phyloP scores from a whole-genome alignment of 2,329 filamentous ascomycete species.

The Colletotrichum filicis region DNA sequence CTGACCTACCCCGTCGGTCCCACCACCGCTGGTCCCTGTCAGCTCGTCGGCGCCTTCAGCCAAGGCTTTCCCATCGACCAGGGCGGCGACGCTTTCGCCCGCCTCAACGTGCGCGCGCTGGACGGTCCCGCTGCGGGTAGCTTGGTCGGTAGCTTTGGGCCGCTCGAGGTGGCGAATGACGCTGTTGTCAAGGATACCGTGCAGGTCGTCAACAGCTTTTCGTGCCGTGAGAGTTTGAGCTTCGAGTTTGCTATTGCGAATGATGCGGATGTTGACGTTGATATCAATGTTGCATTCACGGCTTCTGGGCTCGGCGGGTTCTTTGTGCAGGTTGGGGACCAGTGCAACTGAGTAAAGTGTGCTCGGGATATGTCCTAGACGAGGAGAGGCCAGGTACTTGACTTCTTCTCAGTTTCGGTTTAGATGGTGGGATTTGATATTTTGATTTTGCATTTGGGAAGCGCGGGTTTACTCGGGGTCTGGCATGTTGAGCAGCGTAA shows the following conservation, averaged over 20 bases:
- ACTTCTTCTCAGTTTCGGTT: neutral
- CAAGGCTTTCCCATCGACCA: slow-evolving; percentile 25
- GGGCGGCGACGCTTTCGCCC: slow-evolving; percentile 15
- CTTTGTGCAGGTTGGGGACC: slow-evolving; percentile 27
- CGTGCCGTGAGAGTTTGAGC: neutral
- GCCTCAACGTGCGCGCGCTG: slow-evolving; percentile 22
- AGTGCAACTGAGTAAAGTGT: slow-evolving; percentile 2
- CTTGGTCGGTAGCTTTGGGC: slow-evolving; percentile 25
- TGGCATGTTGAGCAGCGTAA: neutral
- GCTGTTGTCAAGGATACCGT: slow-evolving; percentile 3
- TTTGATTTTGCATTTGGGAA: neutral
- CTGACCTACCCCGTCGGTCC: slow-evolving; percentile 20
- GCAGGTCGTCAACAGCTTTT: slow-evolving; percentile 28
- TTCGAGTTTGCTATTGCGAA: slow-evolving; percentile 24
- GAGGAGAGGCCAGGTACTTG: neutral
- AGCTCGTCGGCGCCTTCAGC: slow-evolving; percentile 23
- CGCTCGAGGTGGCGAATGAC: slow-evolving; percentile 11
- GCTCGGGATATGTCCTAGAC: neutral
- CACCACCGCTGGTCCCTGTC: slow-evolving; percentile 18
- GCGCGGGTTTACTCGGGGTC: neutral
- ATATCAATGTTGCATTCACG: slow-evolving; percentile 17
- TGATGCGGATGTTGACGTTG: neutral
- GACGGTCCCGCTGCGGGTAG: slow-evolving; percentile 4
- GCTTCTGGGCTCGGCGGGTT: neutral
- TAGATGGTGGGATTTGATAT: neutral